Base-by-base conservation (phyloP, 2,329 filamentous ascomycete genomes). In the Aspergillus ochraceus region DNA sequence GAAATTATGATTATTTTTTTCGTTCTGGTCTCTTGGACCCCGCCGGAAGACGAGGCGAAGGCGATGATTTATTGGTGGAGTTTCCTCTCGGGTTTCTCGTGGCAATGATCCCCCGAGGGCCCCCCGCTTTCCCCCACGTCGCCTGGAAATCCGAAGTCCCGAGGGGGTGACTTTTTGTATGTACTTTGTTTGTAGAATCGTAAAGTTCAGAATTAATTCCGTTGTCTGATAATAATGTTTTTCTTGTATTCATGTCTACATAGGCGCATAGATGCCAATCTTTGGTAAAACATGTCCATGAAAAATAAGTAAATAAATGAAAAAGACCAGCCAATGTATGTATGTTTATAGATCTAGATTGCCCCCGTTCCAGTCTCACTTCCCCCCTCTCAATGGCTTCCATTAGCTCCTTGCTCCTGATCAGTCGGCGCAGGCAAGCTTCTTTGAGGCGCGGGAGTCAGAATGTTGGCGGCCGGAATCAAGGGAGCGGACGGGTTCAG, bases 401-500 rank as follows among this genome's bases (percentile, higher is more conserved):
- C 65, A 26, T 72, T 75, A 19, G 57, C 45, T n/a, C 63, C 55
- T 26, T 66, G 55, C 54, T 67, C 63, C 46, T 64, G 62, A 19
- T 71, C 70, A 17, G 52, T 69, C 52, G 73, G 72, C 14, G 68
- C 75, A 68, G 75, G 80, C 67, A 72, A 78, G 64, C 69, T 77
- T 76, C 71, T 81, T 61, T 74, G 71, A 11, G 77, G 89, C 69
- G 73, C 87, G 20, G 91, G 89, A 54, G 85, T 90, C 58, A 97
- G 79, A 17, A 97, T 84, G 58, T 87, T 85, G 51, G 86, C 81
- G 6, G 91, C 90, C 46, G 92, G 86, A 57, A 97, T 90, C 62
- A 97, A 79, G 71, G 90, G 90, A 26, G 89, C 91, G 19, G 85
- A 85, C 0, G 91, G 91, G 76, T 95, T 97, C 59, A 97, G 77